Percentiles rank a stretch among this genome's conserved stretches.
phyloP scores from a whole-genome alignment of 2,329 filamentous ascomycete species.

The Colletotrichum echinochloae region DNA sequence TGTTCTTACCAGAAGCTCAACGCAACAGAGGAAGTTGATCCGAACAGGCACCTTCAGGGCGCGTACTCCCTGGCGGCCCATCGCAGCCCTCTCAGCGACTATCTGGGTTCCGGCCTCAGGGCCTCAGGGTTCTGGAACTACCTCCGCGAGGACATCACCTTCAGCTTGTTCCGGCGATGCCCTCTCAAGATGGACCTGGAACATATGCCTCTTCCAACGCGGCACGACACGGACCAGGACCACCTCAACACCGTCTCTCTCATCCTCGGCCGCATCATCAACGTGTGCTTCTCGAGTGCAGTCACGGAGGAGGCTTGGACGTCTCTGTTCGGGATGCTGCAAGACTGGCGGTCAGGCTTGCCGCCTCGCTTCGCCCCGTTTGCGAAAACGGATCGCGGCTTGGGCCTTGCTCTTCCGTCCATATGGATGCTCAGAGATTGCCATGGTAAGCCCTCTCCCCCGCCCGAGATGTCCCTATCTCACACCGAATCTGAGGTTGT shows the following conservation, averaged over 20 bases:
- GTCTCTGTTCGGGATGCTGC: slow-evolving; percentile 43
- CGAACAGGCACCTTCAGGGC: slow-evolving; percentile 59
- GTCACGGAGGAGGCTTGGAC: slow-evolving; percentile 42
- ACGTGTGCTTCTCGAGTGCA: slow-evolving; percentile 48
- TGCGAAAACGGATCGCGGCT: slow-evolving; percentile 40
- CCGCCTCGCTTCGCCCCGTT: slow-evolving; percentile 51
- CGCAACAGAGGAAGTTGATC: slow-evolving; percentile 52
- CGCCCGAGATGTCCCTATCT: background rate
- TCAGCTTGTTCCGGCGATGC: slow-evolving; percentile 59
- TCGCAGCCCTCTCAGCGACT: slow-evolving; percentile 43
- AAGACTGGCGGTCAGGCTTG: slow-evolving; percentile 48
- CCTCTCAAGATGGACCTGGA: slow-evolving; percentile 56
- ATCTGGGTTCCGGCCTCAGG: slow-evolving; percentile 47
- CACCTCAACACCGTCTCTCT: slow-evolving; percentile 56
- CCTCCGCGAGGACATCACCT: slow-evolving; percentile 64
- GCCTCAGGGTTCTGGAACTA: slow-evolving; percentile 64
- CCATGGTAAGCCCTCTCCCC: slow-evolving; percentile 51
- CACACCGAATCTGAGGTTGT: background rate
- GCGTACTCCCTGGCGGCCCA: slow-evolving; percentile 58
- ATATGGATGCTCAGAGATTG: slow-evolving; percentile 56
- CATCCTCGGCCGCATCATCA: slow-evolving; percentile 58
- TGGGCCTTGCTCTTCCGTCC: slow-evolving; percentile 48
- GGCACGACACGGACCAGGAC: slow-evolving; percentile 46
- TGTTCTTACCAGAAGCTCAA: background rate
- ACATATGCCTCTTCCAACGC: slow-evolving; percentile 35